Conservation (phyloP, 257 asterid genomes). For the Solanum tacnaense region DNA sequence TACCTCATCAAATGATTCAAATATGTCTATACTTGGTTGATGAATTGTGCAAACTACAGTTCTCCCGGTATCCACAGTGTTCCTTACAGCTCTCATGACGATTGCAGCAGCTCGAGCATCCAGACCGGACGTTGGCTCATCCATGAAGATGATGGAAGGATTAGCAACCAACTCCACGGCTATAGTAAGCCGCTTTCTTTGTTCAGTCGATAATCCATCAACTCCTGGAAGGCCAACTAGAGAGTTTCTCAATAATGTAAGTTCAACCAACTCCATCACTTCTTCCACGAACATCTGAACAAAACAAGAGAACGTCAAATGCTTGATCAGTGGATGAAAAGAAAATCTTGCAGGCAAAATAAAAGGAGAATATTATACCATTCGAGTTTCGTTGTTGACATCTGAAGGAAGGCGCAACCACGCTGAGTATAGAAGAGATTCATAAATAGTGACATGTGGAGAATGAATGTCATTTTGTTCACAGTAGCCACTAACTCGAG, state of each 20-base stretch:
- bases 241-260: slow-evolving; percentile 30
- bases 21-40: slow-evolving; percentile 66
- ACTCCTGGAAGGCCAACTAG: slow-evolving; percentile 65
- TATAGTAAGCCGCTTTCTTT: slow-evolving; percentile 56
- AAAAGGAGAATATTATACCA: slow-evolving; percentile 17
- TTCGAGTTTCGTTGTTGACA: slow-evolving; percentile 28
- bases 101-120: slow-evolving; percentile 75
- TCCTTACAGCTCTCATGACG: slow-evolving; percentile 64
- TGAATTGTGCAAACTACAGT: slow-evolving; percentile 69
- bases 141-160: slow-evolving; percentile 73
- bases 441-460: slow-evolving; percentile 58
- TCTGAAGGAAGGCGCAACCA: slow-evolving; percentile 63
- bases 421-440: slow-evolving; percentile 55
- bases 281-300: slow-evolving; percentile 65
- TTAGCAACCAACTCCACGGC: slow-evolving; percentile 62
- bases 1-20: slow-evolving; percentile 66
- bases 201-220: slow-evolving; percentile 59
- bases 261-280: slow-evolving; percentile 65
- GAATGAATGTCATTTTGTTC: slow-evolving; percentile 70
- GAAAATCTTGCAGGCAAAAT: neutral
- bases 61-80: slow-evolving; percentile 63
- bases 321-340: neutral
- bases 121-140: slow-evolving; percentile 62
- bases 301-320: neutral
- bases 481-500: slow-evolving; percentile 63